Evolutionary conservation across 176 grass and related monocot species (phyloP).

Genomic region (Alloteropsis semialata): DNA sequence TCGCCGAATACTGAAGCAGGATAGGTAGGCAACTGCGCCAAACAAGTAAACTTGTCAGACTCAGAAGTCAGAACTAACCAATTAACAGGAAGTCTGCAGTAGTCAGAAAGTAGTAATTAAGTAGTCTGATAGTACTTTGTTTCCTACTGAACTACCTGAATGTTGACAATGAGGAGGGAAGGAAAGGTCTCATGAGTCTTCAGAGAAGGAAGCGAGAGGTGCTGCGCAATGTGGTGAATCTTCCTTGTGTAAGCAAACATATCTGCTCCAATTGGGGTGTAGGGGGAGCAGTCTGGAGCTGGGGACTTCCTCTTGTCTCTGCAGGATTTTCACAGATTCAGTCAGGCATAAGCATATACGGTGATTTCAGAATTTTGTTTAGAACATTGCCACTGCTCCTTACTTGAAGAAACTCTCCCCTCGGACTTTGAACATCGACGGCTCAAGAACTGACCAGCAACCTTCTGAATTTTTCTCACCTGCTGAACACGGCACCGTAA

Average conservation of each 20-base stretch:
- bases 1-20: conserved; percentile 76
- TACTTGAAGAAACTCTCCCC: conserved; percentile 86
- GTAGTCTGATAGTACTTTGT: not conserved
- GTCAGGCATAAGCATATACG: not conserved
- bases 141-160: conserved; percentile 62
- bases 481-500: conserved; percentile 53
- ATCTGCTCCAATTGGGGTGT: conserved; percentile 80
- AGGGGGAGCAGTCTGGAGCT: conserved; percentile 61
- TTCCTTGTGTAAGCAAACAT: conserved; percentile 69
- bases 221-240: conserved; percentile 85
- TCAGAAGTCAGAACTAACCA: conserved; percentile 3
- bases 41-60: conserved; percentile 21
- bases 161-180: conserved; percentile 80
- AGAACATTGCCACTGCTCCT: not conserved
- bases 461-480: conserved; percentile 52
- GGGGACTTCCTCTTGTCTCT: conserved; percentile 87
- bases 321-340: conserved; percentile 18
- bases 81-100: not conserved
- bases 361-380: not conserved
- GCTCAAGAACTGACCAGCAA: conserved; percentile 87
- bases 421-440: conserved; percentile 73
- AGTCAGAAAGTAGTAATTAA: not conserved
- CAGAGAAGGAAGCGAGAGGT: conserved; percentile 61
- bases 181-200: conserved; percentile 70
- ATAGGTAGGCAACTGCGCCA: conserved; percentile 69